Evolutionary conservation across 805 yeast genomes (phyloP).

Genomic region (Yueomyces sinensis): DNA sequence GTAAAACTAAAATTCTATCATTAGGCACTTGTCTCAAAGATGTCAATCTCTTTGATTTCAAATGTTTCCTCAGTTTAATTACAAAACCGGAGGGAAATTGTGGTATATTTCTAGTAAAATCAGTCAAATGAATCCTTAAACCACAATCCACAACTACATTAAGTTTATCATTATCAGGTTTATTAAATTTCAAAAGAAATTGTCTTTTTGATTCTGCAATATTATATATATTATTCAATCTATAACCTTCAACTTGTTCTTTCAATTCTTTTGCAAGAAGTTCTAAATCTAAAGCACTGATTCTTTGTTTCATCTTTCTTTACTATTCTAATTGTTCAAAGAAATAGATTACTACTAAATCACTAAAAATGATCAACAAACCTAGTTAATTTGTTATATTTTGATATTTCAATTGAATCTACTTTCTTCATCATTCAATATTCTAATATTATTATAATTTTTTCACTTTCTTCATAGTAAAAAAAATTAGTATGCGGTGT

Average conservation of each 20-base stretch:
- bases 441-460: too few relatives aligned
- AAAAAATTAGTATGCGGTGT: too few relatives aligned
- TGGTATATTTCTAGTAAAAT: conserved; percentile 68
- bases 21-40: conserved; percentile 59
- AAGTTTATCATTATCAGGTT: conserved; percentile 73
- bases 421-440: too few relatives aligned
- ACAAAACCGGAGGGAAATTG: conserved; percentile 79
- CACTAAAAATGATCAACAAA: too few relatives aligned
- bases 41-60: conserved; percentile 68
- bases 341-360: too few relatives aligned
- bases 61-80: conserved; percentile 71
- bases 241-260: conserved; percentile 40
- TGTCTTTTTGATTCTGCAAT: conserved; percentile 58
- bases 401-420: too few relatives aligned
- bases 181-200: conserved; percentile 64
- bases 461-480: too few relatives aligned
- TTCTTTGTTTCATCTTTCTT: conserved; percentile 62
- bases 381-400: too few relatives aligned
- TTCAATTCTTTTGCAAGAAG: conserved; percentile 56
- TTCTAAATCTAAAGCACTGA: conserved; percentile 72
- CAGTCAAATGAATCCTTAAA: conserved; percentile 63
- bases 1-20: conserved; percentile 73
- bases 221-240: conserved; percentile 79
- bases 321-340: too few relatives aligned
- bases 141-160: conserved; percentile 78